These are phyloP conservation scores for Aspergillus latus DNA, from an alignment of 2,329 filamentous ascomycete species.

Conservation along the genomic window DNA sequence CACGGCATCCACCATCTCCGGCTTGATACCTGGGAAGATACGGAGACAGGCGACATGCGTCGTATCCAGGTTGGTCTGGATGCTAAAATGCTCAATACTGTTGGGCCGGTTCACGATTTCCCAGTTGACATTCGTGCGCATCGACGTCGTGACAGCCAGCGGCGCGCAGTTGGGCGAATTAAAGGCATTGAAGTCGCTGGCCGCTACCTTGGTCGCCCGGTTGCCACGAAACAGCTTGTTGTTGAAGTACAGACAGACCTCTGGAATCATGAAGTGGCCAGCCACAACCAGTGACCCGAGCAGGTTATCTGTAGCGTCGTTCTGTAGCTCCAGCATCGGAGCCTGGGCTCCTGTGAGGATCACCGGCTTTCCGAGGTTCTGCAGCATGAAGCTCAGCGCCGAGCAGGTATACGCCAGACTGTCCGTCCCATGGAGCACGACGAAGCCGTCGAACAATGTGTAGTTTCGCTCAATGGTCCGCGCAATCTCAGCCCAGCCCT, in stretches of 20 bases:
- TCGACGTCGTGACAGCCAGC: conserved; percentile 75
- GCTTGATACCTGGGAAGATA: conserved; percentile 88
- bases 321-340: conserved; percentile 86
- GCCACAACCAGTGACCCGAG: conserved; percentile 85
- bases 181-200: conserved; percentile 83
- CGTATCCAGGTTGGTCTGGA: conserved; percentile 77
- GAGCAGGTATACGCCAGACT: conserved; percentile 87
- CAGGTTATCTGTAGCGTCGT: conserved; percentile 87
- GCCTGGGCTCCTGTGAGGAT: conserved; percentile 81
- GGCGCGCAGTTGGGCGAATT: conserved; percentile 83
- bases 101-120: conserved; percentile 72
- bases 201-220: conserved; percentile 81
- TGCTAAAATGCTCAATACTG: conserved; percentile 69
- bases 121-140: conserved; percentile 81
- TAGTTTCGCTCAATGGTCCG: conserved; percentile 80
- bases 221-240: conserved; percentile 88
- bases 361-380: conserved; percentile 86
- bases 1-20: conserved; percentile 89
- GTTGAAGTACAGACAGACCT: conserved; percentile 92
- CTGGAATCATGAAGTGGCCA: conserved; percentile 87
- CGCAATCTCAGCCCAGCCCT: conserved; percentile 83
- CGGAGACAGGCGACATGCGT: conserved; percentile 86
- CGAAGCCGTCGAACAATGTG: conserved; percentile 83
- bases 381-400: conserved; percentile 89
- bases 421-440: conserved; percentile 87